Percentiles rank a stretch among this genome's conserved stretches.
phyloP scores from a whole-genome alignment of 305 asterid genomes.

The Salvia sclarea region DNA sequence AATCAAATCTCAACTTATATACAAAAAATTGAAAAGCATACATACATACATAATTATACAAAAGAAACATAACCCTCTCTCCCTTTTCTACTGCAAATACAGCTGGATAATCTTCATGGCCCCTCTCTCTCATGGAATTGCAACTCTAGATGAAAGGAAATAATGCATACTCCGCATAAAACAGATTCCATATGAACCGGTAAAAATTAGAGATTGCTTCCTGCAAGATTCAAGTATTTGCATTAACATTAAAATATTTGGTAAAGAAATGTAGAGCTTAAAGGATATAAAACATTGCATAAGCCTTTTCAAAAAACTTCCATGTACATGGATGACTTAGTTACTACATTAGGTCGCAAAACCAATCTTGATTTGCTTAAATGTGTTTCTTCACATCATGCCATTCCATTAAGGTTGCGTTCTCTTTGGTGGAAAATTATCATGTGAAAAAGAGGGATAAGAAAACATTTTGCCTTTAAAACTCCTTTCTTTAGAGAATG shows the following conservation, averaged over 20 bases:
- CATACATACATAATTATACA: conserved; percentile 4
- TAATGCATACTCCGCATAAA: conserved; percentile 76
- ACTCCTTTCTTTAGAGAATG: too few relatives aligned
- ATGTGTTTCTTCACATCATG: background rate
- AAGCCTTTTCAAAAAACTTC: background rate
- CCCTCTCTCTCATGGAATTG: conserved; percentile 21
- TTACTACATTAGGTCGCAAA: conserved; percentile 13
- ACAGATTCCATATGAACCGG: conserved; percentile 91
- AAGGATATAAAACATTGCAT: background rate
- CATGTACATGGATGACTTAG: background rate
- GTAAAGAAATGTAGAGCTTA: background rate
- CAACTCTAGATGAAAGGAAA: conserved; percentile 77
- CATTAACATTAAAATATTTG: conserved; percentile 1
- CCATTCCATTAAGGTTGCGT: background rate
- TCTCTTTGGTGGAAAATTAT: too few relatives aligned
- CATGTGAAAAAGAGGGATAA: too few relatives aligned
- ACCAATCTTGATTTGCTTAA: conserved; percentile 6
- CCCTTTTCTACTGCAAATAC: background rate
- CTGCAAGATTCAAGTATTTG: conserved; percentile 53
- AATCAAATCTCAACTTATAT: background rate
- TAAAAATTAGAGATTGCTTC: conserved; percentile 79
- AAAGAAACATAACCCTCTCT: conserved; percentile 4
- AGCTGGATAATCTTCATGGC: background rate
- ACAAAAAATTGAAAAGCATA: conserved; percentile 5
- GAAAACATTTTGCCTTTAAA: too few relatives aligned